These are phyloP conservation scores for Lachnum nothofagi DNA, from an alignment of 2,329 filamentous ascomycete genomes.

Conservation along the genomic window DNA sequence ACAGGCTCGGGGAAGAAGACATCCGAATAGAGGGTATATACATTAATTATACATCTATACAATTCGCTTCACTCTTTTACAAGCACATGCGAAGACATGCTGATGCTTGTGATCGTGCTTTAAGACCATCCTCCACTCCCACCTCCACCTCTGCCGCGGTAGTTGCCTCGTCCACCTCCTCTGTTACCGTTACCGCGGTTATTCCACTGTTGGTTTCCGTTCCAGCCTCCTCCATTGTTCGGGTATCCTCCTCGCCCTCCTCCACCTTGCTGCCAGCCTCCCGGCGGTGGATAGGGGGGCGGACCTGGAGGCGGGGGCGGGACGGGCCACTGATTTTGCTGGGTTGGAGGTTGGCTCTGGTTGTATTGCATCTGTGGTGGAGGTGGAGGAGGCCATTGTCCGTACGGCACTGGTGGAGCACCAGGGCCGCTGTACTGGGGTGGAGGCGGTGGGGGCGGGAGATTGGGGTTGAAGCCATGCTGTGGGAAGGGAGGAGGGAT, in stretches of 20 bases:
- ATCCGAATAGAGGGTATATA: no score
- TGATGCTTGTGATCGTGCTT: no score
- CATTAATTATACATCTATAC: neutral
- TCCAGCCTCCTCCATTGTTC: constrained; percentile 12
- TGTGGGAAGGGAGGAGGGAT: constrained; percentile 18
- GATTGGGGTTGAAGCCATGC: constrained; percentile 24
- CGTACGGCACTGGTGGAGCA: neutral
- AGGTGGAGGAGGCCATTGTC: constrained; percentile 15
- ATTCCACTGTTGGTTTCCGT: neutral
- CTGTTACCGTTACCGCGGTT: constrained; percentile 23
- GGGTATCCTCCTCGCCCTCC: constrained; percentile 25
- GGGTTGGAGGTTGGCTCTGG: constrained; percentile 15
- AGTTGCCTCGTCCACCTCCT: constrained; percentile 14
- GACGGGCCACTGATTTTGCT: constrained; percentile 15
- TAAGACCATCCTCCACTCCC: neutral
- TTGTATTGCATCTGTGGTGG: constrained; percentile 23
- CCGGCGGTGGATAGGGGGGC: constrained; percentile 9
- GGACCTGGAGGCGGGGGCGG: constrained; percentile 20
- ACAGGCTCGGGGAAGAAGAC: no score
- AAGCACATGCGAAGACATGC: no score
- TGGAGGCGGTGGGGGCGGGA: constrained; percentile 24
- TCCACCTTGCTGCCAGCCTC: constrained; percentile 25
- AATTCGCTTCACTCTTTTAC: no score
- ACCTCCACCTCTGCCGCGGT: no score
- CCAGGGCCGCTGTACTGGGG: constrained; percentile 6